These are phyloP conservation scores for Irpex rosettiformis DNA, from an alignment of 1,284 basidiomycete species.

Conservation along the genomic window DNA sequence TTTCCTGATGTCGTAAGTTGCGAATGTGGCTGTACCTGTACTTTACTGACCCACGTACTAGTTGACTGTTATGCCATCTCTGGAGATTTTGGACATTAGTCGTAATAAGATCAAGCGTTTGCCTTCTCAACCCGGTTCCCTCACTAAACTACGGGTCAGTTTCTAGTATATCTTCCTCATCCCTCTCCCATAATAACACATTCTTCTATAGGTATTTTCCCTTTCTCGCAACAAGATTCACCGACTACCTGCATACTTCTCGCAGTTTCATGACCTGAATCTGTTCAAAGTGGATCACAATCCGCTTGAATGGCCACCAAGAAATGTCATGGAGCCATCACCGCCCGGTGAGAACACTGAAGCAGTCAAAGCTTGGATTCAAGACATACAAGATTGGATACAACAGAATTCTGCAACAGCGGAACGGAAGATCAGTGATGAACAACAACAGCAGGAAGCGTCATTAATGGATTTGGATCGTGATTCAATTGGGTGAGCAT, in stretches of 20 bases:
- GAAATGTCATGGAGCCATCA: constrained; percentile 43
- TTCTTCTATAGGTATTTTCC: constrained; percentile 67
- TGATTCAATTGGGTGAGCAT: constrained; percentile 3
- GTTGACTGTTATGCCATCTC: constrained; percentile 82
- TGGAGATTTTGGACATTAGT: constrained; percentile 95
- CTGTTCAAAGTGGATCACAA: constrained; percentile 90
- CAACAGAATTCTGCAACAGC: constrained; percentile 40
- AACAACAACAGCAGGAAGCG: constrained; percentile 21
- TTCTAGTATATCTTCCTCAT: neutral
- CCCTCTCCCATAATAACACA: neutral
- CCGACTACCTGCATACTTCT: constrained; percentile 77
- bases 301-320: constrained; percentile 89
- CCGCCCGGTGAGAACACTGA: constrained; percentile 43
- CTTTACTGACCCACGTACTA: constrained; percentile 30
- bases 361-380: constrained; percentile 71
- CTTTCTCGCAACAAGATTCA: constrained; percentile 84
- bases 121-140: constrained; percentile 77
- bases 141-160: constrained; percentile 75
- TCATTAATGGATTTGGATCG: constrained; percentile 5
- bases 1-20: constrained; percentile 85
- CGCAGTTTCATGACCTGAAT: constrained; percentile 70
- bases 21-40: neutral
- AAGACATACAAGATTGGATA: constrained; percentile 72
- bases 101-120: constrained; percentile 87
- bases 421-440: constrained; percentile 31